Conservation (phyloP, 768 basidiomycete genomes). For the Lactifluus volemus region DNA sequence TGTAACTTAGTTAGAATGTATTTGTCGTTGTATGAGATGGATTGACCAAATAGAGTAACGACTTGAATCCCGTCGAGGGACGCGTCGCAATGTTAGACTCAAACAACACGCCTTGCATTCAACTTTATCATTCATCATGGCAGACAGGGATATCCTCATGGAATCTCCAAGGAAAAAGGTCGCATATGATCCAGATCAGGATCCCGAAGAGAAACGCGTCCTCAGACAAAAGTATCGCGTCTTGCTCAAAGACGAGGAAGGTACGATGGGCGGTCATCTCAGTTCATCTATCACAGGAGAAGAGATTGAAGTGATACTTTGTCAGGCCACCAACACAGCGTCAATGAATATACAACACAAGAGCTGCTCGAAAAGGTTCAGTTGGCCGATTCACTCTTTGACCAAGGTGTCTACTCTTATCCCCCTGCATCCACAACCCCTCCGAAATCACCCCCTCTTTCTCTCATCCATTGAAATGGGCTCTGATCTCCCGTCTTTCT, state of each 20-base stretch:
- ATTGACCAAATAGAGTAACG: not conserved
- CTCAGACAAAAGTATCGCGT: constrained; percentile 67
- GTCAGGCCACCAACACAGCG: constrained; percentile 35
- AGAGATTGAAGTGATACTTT: not conserved
- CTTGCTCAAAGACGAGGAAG: constrained; percentile 37
- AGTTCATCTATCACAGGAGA: not conserved
- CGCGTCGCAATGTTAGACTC: not conserved
- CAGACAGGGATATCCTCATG: constrained; percentile 12
- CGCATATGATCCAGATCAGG: constrained; percentile 76
- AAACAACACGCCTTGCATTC: not conserved
- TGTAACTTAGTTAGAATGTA: constrained; percentile 16
- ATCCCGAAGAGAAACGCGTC: constrained; percentile 69
- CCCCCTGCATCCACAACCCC: not conserved
- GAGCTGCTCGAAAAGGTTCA: constrained; percentile 48
- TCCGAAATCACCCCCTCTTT: not conserved
- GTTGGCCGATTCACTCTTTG: constrained; percentile 52
- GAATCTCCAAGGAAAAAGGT: constrained; percentile 24
- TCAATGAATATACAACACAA: constrained; percentile 47
- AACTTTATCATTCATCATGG: not conserved
- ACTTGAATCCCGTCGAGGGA: not conserved
- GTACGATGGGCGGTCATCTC: not conserved
- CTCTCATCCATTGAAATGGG: not conserved
- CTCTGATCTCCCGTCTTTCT: not conserved
- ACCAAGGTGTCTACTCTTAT: constrained; percentile 39
- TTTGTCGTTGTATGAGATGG: not conserved